Evolutionary conservation across 1,139 yeast species (phyloP), one percentile per base, ranked within the genome.

Genomic region (Meyerozyma carpophila): DNA sequence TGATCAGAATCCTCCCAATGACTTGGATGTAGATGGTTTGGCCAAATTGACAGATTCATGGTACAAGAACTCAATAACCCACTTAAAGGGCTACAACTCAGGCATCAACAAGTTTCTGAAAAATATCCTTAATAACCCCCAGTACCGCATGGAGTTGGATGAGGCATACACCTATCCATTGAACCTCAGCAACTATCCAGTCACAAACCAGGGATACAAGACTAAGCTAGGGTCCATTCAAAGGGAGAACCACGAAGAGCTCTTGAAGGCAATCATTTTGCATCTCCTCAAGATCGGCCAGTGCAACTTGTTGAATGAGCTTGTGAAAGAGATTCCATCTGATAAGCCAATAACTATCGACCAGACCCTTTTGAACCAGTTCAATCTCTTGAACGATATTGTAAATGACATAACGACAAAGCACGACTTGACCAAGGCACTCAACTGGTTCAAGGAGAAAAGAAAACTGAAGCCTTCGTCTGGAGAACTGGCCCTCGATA

Each of bases 131-230:
- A 59, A 57, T 43, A 65, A 63, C 50, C 48, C 65, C 18, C 59
- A 57, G 43, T 69, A 60, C 49, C 52, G 48, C 32, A 54, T 70
- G 32, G 66, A 67, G 45, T 53, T 73, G 43, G 77, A 72, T 53
- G 75, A 70, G 32, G 76, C 77, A 4, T 73, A 73, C 49, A 61
- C 70, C 1, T 73, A 66, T 46, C 74, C 74, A 0, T 58, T 73
- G 44, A 56, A 59, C 44, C 55, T 72, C 41, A 57, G 66, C 45
- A 62, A 64, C 41, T 58, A 55, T 39, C 74, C 75, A 2, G 54
- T 53, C 11, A 49, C 52, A 32, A 18, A 13, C 16, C 36, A 14
- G 26, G 38, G 11, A 5, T 14, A 16, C 38, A 24, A 40, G 9
- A 9, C 38, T 27, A 26, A 41, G 36, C 36, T 56, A 39, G 48